Conservation (phyloP, 768 basidiomycete genomes). For the Pholiota molesta region DNA sequence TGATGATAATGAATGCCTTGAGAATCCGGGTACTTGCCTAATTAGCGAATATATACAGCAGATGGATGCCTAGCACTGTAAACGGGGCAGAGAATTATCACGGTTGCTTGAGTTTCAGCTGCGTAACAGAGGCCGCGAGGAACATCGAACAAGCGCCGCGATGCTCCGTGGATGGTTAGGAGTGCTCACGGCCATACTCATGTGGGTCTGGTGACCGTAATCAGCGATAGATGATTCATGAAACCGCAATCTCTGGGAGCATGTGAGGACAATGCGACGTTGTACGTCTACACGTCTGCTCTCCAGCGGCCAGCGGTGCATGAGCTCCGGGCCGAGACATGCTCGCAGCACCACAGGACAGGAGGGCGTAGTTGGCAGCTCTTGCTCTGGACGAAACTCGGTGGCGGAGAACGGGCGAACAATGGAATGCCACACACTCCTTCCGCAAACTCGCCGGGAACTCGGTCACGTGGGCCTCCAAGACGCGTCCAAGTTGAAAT, state of each 20-base stretch:
- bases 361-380: background rate
- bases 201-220: slow-evolving; percentile 13
- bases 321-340: background rate
- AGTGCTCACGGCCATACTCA: too few relatives aligned
- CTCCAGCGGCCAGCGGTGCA: background rate
- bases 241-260: background rate
- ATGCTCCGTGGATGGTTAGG: background rate
- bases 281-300: slow-evolving; percentile 23
- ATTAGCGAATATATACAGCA: background rate
- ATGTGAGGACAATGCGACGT: background rate
- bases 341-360: background rate
- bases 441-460: too few relatives aligned
- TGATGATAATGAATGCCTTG: background rate
- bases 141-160: background rate
- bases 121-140: slow-evolving; percentile 9
- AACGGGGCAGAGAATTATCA: slow-evolving; percentile 9
- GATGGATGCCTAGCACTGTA: background rate
- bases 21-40: slow-evolving; percentile 6
- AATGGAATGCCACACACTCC: background rate
- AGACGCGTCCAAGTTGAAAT: slow-evolving; percentile 34
- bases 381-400: background rate
- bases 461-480: slow-evolving; percentile 23
- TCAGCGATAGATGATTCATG: slow-evolving; percentile 8
- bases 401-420: background rate
- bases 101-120: slow-evolving; percentile 11